Evolutionary conservation across 2,329 filamentous ascomycete genomes (phyloP).

Genomic region (Dothistroma pini): DNA sequence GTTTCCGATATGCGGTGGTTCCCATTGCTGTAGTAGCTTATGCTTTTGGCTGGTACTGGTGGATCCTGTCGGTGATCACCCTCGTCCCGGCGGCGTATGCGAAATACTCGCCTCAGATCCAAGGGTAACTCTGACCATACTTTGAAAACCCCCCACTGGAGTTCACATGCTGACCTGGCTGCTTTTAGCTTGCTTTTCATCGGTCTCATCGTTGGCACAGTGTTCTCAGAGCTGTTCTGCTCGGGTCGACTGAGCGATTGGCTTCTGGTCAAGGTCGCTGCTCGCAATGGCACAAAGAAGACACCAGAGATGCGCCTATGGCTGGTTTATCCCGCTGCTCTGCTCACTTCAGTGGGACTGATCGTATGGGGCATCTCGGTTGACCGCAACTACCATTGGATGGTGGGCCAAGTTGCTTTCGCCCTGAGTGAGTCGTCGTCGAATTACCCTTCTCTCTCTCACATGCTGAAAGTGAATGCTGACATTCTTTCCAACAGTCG

Average conservation of each 20-base stretch:
- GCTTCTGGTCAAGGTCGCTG: slow-evolving; percentile 19
- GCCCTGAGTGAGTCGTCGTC: slow-evolving; percentile 13
- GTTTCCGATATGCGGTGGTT: slow-evolving; percentile 16
- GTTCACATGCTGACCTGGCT: neutral
- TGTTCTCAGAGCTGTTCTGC: slow-evolving; percentile 18
- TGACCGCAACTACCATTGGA: slow-evolving; percentile 20
- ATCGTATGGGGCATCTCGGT: slow-evolving; percentile 20
- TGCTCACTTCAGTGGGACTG: slow-evolving; percentile 13
- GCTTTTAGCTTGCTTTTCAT: slow-evolving; percentile 15
- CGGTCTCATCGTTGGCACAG: slow-evolving; percentile 19
- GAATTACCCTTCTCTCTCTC: neutral
- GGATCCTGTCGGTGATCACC: slow-evolving; percentile 17
- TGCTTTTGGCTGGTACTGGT: slow-evolving; percentile 22
- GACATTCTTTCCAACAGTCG: slow-evolving; percentile 8
- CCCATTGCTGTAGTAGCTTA: slow-evolving; percentile 16
- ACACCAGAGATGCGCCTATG: slow-evolving; percentile 21
- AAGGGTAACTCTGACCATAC: slow-evolving; percentile 12
- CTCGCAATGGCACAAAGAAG: slow-evolving; percentile 9
- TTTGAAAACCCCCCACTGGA: neutral
- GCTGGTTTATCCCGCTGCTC: slow-evolving; percentile 18
- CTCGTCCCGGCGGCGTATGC: slow-evolving; percentile 19
- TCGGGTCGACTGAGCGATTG: slow-evolving; percentile 19
- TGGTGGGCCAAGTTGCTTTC: slow-evolving; percentile 20
- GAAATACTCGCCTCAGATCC: slow-evolving; percentile 16
- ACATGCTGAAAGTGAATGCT: slow-evolving; percentile 2